Percentiles rank a stretch among this genome's conserved stretches.
phyloP scores from a whole-genome alignment of 768 basidiomycete genomes.

The Clitopilus passeckerianus region DNA sequence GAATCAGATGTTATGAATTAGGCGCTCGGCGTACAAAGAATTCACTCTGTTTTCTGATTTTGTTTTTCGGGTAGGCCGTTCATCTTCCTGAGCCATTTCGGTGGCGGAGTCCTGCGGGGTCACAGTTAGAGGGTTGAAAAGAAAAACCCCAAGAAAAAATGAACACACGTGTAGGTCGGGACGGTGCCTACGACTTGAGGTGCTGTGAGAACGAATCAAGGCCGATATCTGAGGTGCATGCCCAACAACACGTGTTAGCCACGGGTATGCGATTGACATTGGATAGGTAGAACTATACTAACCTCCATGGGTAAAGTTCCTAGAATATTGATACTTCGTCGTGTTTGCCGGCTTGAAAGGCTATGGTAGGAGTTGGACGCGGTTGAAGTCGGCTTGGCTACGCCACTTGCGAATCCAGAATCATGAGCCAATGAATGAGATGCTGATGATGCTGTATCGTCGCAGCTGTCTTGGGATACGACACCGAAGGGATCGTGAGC shows the following conservation, averaged over 20 bases:
- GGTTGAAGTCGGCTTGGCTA: slow-evolving; percentile 8
- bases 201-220: slow-evolving; percentile 35
- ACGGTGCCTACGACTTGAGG: slow-evolving; percentile 19
- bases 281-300: slow-evolving; percentile 14
- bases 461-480: not conserved
- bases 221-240: slow-evolving; percentile 30
- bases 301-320: slow-evolving; percentile 26
- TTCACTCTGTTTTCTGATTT: slow-evolving; percentile 45
- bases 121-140: not conserved
- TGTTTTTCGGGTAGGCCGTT: slow-evolving; percentile 33
- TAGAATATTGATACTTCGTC: slow-evolving; percentile 22
- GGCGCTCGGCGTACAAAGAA: slow-evolving; percentile 5
- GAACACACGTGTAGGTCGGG: slow-evolving; percentile 20
- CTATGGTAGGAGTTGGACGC: slow-evolving; percentile 6
- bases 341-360: slow-evolving; percentile 10
- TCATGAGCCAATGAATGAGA: slow-evolving; percentile 3
- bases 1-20: slow-evolving; percentile 4
- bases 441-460: not conserved
- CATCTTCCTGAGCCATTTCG: slow-evolving; percentile 22
- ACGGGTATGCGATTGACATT: slow-evolving; percentile 16
- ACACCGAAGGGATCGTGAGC: not conserved
- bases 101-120: not conserved
- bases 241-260: slow-evolving; percentile 44
- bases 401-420: slow-evolving; percentile 6
- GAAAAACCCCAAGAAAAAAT: not conserved